Conservation (phyloP, 495 filamentous ascomycete genomes). For the Penicillium ucsense region DNA sequence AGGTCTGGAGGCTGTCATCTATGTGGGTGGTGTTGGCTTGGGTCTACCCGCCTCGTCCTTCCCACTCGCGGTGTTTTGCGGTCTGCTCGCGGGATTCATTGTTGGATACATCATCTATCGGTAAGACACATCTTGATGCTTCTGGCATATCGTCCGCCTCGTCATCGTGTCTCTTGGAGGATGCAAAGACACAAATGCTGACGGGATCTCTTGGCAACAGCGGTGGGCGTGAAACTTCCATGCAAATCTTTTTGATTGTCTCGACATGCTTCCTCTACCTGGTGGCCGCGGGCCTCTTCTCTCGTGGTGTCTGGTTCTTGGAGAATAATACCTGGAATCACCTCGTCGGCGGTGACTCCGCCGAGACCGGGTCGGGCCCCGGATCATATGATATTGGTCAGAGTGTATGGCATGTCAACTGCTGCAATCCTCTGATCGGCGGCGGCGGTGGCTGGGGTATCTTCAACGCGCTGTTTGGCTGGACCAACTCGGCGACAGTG, state of each 20-base stretch:
- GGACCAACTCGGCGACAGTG: slow-evolving; percentile 84
- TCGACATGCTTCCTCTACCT: slow-evolving; percentile 82
- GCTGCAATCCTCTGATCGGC: slow-evolving; percentile 61
- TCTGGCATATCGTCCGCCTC: no score
- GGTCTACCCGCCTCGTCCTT: slow-evolving; percentile 63
- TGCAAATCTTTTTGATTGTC: slow-evolving; percentile 71
- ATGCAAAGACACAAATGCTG: not conserved
- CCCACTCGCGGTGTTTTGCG: slow-evolving; percentile 62
- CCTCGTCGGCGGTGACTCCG: slow-evolving; percentile 58
- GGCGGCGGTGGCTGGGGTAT: slow-evolving; percentile 83
- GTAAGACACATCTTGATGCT: slow-evolving; percentile 38
- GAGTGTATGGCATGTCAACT: slow-evolving; percentile 91
- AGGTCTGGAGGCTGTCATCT: slow-evolving; percentile 73
- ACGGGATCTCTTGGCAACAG: slow-evolving; percentile 16
- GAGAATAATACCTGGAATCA: slow-evolving; percentile 57
- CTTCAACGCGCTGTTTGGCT: slow-evolving; percentile 73
- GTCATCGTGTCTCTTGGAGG: no score
- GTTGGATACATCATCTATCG: slow-evolving; percentile 70
- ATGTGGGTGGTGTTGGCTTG: slow-evolving; percentile 71
- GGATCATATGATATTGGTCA: slow-evolving; percentile 80
- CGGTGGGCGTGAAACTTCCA: slow-evolving; percentile 51
- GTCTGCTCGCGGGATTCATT: slow-evolving; percentile 49
- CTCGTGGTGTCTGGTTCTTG: slow-evolving; percentile 64
- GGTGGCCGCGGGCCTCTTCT: slow-evolving; percentile 77
- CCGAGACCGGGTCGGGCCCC: slow-evolving; percentile 64